Evolutionary conservation across 1,139 yeast species (phyloP).

Genomic region (Taphrina flavorubra): DNA sequence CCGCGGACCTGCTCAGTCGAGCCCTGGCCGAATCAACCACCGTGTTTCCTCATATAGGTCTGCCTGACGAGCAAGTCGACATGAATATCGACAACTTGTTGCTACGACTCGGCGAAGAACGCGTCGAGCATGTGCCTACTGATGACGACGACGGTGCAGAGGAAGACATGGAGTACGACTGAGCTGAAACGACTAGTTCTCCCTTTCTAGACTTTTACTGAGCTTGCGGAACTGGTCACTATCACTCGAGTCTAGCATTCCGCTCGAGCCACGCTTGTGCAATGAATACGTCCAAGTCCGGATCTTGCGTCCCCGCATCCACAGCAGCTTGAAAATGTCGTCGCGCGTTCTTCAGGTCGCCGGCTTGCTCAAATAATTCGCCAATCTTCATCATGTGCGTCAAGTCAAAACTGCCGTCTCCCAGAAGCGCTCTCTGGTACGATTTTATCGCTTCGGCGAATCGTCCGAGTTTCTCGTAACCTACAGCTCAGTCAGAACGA

Average conservation of each 20-base stretch:
- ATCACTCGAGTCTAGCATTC: slow-evolving; percentile 13
- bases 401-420: slow-evolving; percentile 53
- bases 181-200: not conserved
- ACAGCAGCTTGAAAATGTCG: slow-evolving; percentile 48
- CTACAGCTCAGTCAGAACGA: not conserved
- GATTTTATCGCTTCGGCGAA: slow-evolving; percentile 67
- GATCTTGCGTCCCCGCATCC: slow-evolving; percentile 16
- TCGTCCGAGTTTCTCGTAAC: slow-evolving; percentile 76
- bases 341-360: slow-evolving; percentile 61
- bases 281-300: not conserved
- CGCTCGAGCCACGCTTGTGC: slow-evolving; percentile 34
- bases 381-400: slow-evolving; percentile 72
- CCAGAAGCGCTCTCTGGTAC: slow-evolving; percentile 58
- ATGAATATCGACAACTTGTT: slow-evolving; percentile 19
- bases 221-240: no score
- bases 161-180: slow-evolving; percentile 26
- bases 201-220: no score
- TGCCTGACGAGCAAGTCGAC: slow-evolving; percentile 16
- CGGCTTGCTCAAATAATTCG: slow-evolving; percentile 63
- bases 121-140: not conserved
- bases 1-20: slow-evolving; percentile 76
- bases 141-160: slow-evolving; percentile 16
- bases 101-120: slow-evolving; percentile 4
- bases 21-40: slow-evolving; percentile 70
- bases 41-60: not conserved